phyloP scores from a whole-genome alignment of 1,284 basidiomycete species.

The Apiotrichum akiyoshidainum region DNA sequence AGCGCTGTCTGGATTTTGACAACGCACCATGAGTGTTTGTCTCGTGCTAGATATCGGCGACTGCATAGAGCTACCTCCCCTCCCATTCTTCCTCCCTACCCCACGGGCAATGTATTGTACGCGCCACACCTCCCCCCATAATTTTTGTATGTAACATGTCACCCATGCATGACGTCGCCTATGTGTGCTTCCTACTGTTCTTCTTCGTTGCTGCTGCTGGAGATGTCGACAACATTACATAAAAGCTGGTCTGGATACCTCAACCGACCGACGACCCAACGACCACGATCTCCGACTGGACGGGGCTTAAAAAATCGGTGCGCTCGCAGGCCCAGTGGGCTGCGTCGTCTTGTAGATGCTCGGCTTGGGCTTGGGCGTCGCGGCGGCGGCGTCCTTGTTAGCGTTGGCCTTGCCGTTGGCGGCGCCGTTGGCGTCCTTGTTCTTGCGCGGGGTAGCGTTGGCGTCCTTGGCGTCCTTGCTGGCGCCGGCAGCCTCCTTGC shows the following conservation, averaged over 20 bases:
- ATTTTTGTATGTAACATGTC: not conserved
- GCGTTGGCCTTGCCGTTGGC: not conserved
- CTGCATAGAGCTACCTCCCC: too few relatives aligned
- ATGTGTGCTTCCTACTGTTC: too few relatives aligned
- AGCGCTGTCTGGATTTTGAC: not conserved
- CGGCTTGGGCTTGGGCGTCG: constrained; percentile 21
- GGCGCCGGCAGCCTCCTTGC: constrained; percentile 1
- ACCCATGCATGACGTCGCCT: constrained; percentile 3
- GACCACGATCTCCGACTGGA: too few relatives aligned
- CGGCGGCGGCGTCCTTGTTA: not conserved
- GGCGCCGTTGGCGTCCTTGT: constrained; percentile 3
- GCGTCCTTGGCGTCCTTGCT: not conserved
- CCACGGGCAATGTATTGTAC: not conserved
- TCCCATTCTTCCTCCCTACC: too few relatives aligned
- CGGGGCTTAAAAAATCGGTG: constrained; percentile 15
- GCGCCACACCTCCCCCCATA: not conserved
- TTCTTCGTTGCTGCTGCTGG: too few relatives aligned
- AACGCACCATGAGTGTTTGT: not conserved
- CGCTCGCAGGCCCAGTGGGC: constrained; percentile 13
- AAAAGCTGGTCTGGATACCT: too few relatives aligned
- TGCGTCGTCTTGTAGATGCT: constrained; percentile 30
- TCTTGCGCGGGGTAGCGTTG: not conserved
- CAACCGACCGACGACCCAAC: not conserved
- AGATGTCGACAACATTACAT: too few relatives aligned
- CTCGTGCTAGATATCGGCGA: not conserved